These are phyloP conservation scores for Trichodelitschia bisporula DNA, from an alignment of 495 filamentous ascomycete genomes.

Conservation along the genomic window DNA sequence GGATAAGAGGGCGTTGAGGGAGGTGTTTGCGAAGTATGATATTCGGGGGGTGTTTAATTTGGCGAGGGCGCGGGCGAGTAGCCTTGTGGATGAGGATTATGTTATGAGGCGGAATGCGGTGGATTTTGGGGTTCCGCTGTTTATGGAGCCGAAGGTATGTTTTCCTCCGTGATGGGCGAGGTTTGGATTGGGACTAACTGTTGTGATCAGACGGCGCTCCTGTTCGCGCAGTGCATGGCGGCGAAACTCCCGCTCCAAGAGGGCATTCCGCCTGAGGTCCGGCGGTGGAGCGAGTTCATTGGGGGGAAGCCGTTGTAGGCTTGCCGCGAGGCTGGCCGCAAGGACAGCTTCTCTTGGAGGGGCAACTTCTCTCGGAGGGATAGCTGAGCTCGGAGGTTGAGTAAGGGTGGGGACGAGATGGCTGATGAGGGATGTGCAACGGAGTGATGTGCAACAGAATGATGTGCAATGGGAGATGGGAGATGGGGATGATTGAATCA, in stretches of 20 bases:
- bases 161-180: constrained; percentile 1
- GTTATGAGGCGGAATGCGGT: constrained; percentile 97
- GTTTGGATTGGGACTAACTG: constrained; percentile 1
- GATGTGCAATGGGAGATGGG: too few species aligned
- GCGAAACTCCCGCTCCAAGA: constrained; percentile 70
- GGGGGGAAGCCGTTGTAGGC: constrained; percentile 79
- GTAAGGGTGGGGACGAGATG: too few species aligned
- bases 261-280: constrained; percentile 72
- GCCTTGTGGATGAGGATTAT: constrained; percentile 76
- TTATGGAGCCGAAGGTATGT: constrained; percentile 96
- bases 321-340: too few species aligned
- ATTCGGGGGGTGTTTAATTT: constrained; percentile 93
- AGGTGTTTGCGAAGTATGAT: constrained; percentile 93
- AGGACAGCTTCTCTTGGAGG: too few species aligned
- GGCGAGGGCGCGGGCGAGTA: constrained; percentile 60
- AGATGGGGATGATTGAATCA: too few species aligned
- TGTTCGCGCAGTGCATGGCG: constrained; percentile 90
- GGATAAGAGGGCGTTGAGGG: constrained; percentile 82
- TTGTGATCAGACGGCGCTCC: constrained; percentile 51
- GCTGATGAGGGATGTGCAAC: too few species aligned
- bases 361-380: too few species aligned
- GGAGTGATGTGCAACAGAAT: too few species aligned
- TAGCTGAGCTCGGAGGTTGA: too few species aligned
- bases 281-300: constrained; percentile 83
- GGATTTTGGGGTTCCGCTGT: constrained; percentile 90